phyloP scores from a whole-genome alignment of 2,329 filamentous ascomycete species.

The Nakataea oryzae region DNA sequence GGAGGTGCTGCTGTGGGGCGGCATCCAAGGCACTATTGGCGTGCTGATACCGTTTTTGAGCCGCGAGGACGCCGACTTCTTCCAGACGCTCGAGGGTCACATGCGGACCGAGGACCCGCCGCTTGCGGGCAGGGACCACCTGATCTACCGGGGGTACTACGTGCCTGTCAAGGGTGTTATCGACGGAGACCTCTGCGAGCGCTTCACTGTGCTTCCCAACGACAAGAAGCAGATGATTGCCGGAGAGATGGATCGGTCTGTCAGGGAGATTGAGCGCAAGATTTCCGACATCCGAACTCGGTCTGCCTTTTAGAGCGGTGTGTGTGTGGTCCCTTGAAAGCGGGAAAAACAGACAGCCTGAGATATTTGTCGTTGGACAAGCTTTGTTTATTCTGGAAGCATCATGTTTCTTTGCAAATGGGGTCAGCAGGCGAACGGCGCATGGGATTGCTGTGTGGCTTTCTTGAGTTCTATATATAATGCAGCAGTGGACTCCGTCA shows the following conservation, averaged over 20 bases:
- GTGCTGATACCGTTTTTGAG: constrained; percentile 86
- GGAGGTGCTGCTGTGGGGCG: constrained; percentile 86
- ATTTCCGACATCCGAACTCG: constrained; percentile 61
- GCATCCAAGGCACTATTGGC: constrained; percentile 87
- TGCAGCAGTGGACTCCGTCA: not conserved
- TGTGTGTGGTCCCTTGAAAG: no score
- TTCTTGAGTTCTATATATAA: not conserved
- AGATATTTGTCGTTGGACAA: not conserved
- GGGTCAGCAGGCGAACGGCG: not conserved
- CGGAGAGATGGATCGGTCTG: constrained; percentile 79
- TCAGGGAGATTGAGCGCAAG: constrained; percentile 91
- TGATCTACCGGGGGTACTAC: constrained; percentile 94
- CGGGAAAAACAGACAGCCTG: no score
- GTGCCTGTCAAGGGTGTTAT: constrained; percentile 94
- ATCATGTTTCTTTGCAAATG: not conserved
- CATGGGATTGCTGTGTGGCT: not conserved
- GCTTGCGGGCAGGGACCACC: constrained; percentile 82
- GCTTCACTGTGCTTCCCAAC: constrained; percentile 70
- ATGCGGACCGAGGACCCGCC: constrained; percentile 80
- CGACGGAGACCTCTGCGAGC: constrained; percentile 92
- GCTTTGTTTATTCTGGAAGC: not conserved
- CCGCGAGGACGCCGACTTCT: constrained; percentile 94
- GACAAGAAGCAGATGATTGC: constrained; percentile 96
- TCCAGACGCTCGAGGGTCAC: constrained; percentile 86
- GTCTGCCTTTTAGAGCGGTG: constrained; percentile 38